phyloP scores from a whole-genome alignment of 768 basidiomycete genomes.

The Mycena sanguinolenta region DNA sequence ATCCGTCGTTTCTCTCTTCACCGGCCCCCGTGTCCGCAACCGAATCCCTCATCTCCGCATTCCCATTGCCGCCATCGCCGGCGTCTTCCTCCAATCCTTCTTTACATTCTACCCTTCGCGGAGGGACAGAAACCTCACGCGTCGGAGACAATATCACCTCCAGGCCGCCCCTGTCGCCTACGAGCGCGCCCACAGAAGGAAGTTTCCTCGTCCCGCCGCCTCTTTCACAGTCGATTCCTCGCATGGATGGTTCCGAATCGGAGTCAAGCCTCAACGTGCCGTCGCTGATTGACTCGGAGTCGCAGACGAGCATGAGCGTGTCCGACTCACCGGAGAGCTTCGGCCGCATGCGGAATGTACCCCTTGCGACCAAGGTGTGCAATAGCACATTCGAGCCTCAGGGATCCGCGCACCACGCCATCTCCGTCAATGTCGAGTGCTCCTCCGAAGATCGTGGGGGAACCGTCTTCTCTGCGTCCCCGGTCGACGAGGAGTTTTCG shows the following conservation, averaged over 20 bases:
- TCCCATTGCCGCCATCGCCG: constrained; percentile 29
- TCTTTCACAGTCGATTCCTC: constrained; percentile 17
- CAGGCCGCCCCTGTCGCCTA: not conserved
- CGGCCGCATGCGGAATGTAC: constrained; percentile 30
- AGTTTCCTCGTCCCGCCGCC: not conserved
- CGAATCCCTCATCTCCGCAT: constrained; percentile 34
- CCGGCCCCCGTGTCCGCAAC: not conserved
- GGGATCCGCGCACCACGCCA: constrained; percentile 13
- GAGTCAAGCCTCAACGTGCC: constrained; percentile 42
- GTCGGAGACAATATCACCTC: constrained; percentile 2
- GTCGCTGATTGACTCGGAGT: constrained; percentile 47
- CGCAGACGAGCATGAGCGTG: constrained; percentile 40
- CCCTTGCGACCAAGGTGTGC: constrained; percentile 27
- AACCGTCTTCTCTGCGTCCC: constrained; percentile 20
- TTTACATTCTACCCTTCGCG: not conserved
- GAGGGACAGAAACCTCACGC: not conserved
- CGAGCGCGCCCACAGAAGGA: not conserved
- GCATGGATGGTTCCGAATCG: constrained; percentile 14
- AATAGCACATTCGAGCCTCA: constrained; percentile 27
- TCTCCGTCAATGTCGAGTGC: constrained; percentile 51
- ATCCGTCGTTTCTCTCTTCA: constrained; percentile 17
- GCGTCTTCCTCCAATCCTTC: not conserved
- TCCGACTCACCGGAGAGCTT: constrained; percentile 19
- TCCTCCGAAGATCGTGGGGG: constrained; percentile 47
- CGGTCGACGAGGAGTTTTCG: constrained; percentile 13